Evolutionary conservation across 2,329 filamentous ascomycete genomes (phyloP).

Genomic region (Diaporthe sp.): DNA sequence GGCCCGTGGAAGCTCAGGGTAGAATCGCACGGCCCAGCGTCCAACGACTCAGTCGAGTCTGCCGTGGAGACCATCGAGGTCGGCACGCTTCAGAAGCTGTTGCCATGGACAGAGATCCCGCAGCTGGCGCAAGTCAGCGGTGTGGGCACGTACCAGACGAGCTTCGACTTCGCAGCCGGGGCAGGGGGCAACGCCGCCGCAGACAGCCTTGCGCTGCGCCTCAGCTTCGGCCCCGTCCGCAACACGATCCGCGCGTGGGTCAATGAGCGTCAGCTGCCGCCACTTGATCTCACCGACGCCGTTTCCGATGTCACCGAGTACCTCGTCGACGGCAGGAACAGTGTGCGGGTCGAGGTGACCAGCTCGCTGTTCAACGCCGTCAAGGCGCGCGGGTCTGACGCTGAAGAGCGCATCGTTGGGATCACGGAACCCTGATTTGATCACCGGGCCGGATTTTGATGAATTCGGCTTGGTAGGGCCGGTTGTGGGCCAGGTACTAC

Average conservation of each 20-base stretch:
- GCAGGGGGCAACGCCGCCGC: neutral
- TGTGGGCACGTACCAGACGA: neutral
- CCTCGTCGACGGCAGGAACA: neutral
- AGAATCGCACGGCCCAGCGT: neutral
- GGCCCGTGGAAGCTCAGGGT: neutral
- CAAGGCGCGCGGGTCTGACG: neutral
- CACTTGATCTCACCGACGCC: neutral
- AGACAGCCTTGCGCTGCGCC: neutral
- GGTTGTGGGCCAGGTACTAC: neutral
- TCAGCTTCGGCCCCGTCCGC: neutral
- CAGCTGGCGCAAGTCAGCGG: neutral
- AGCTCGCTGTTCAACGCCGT: conserved; percentile 1
- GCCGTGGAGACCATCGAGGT: neutral
- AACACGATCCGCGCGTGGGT: neutral
- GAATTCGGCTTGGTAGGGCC: neutral
- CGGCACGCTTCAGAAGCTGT: neutral
- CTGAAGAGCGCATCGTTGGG: neutral
- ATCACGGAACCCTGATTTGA: neutral
- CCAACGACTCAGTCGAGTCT: neutral
- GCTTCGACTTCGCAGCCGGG: neutral
- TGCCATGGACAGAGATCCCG: neutral
- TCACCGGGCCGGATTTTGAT: neutral
- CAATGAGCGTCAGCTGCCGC: neutral
- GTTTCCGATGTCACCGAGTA: neutral
- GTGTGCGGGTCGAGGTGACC: neutral